Percentiles rank a stretch among this genome's conserved stretches.
phyloP scores from a whole-genome alignment of 768 basidiomycete species.

The Hygrophorus russula region DNA sequence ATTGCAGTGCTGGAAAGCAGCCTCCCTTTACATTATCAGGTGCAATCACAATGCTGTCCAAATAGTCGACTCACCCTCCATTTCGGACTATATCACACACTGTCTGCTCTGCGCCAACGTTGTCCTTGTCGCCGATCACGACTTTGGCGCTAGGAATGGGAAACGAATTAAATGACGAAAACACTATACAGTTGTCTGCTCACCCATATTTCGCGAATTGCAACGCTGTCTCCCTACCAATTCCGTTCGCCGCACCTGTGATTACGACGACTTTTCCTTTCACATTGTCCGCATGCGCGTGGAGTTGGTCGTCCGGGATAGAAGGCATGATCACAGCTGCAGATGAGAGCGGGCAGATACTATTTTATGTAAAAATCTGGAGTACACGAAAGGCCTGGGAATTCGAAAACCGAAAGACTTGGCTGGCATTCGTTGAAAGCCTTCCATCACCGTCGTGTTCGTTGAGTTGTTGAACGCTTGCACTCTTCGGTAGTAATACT shows the following conservation, averaged over 20 bases:
- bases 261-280: conserved; percentile 39
- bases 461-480: no score
- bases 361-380: background rate
- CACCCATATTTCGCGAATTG: conserved; percentile 44
- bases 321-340: conserved; percentile 22
- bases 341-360: background rate
- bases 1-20: conserved; percentile 31
- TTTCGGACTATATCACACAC: conserved; percentile 26
- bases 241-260: conserved; percentile 44
- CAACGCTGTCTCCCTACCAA: conserved; percentile 40
- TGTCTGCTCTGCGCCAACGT: conserved; percentile 25
- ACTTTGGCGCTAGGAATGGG: conserved; percentile 31
- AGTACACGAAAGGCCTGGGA: no score
- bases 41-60: background rate
- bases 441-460: no score
- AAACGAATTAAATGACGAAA: conserved; percentile 2
- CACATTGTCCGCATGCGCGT: conserved; percentile 26
- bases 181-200: conserved; percentile 8
- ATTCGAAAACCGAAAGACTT: no score
- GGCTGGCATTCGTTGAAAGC: no score
- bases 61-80: conserved; percentile 29
- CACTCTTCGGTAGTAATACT: no score
- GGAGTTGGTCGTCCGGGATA: conserved; percentile 36
- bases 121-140: conserved; percentile 42
- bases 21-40: conserved; percentile 21